Evolutionary conservation across 352 stramenopile genomes (phyloP).

Genomic region (Pythium dissotocum): DNA sequence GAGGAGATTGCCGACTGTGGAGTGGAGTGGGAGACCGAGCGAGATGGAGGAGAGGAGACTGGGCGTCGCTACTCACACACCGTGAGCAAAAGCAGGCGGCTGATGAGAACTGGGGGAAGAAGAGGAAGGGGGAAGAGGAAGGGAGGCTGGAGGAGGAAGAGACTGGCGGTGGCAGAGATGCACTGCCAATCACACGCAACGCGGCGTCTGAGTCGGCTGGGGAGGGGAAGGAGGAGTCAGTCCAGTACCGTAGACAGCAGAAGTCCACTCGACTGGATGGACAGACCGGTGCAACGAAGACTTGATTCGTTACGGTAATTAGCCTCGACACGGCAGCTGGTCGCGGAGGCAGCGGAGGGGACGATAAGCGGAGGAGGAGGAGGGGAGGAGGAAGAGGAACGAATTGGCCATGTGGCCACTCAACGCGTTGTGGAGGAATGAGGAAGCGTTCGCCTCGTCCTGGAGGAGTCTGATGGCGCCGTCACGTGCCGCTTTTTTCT

Average conservation of each 20-base stretch:
- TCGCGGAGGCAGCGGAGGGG: not conserved
- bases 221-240: slow-evolving; percentile 12
- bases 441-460: not conserved
- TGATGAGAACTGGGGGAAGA: slow-evolving; percentile 8
- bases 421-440: not conserved
- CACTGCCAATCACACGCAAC: slow-evolving; percentile 19
- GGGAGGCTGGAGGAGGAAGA: not conserved
- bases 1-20: slow-evolving; percentile 21
- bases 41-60: not conserved
- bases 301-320: slow-evolving; percentile 7
- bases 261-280: slow-evolving; percentile 1
- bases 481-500: slow-evolving; percentile 7
- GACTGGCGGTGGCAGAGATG: slow-evolving; percentile 13
- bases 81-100: not conserved
- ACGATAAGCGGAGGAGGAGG: not conserved
- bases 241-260: slow-evolving; percentile 1
- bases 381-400: not conserved
- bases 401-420: slow-evolving; percentile 17
- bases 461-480: slow-evolving; percentile 1
- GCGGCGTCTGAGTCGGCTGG: slow-evolving; percentile 13
- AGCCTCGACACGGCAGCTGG: slow-evolving; percentile 12
- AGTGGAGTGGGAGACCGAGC: not conserved
- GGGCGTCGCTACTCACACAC: not conserved
- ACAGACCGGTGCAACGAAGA: not conserved
- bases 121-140: slow-evolving; percentile 1